Base-by-base conservation (phyloP, 2,329 filamentous ascomycete species). In the Colletotrichum orchidophilum region DNA sequence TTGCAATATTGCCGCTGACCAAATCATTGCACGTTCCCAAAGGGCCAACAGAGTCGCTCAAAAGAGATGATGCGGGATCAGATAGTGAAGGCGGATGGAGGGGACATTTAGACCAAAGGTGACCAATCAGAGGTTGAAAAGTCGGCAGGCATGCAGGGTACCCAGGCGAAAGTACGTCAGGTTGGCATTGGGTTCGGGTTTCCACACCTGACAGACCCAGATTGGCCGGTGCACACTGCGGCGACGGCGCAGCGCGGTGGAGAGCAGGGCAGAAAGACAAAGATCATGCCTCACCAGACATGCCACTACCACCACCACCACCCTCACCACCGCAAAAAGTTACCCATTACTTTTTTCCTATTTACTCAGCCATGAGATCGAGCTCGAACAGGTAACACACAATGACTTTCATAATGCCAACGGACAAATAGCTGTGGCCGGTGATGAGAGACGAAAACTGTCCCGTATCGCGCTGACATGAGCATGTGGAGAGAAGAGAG, bases 141-240 rank as follows among this genome's bases (percentile, higher is more conserved):
- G 11, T 6, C 27, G 42, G 58, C 58, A n/a, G n/a, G n/a, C n/a
- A n/a, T n/a, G n/a, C n/a, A 61, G 58, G 42, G 58, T 18, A 61
- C 58, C 58, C 53, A 59, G 53, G 62, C 33, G 9, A 29, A 59
- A 63, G 39, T 59, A 59, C 62, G 63, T 67, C 52, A 39, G 59
- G 42, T 59, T 42, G 52, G 52, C 13, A 54, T n/a, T 50, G 35
- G 42, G 39, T 54, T 67, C 63, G 64, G 64, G 58, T 62, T 67
- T 63, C 58, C 35, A 31, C 24, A 61, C 58, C 58, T 31, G 58
- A 21, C 42, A 49, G 15, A 42, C 26, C 39, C n/a, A 46, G 24
- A 31, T 52, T 53, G 63, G 63, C 63, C 29, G 42, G 46, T 53
- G 64, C 64, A 46, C 63, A 59, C 24, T 26, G 35, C 26, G 33